Evolutionary conservation across 257 asterid genomes (phyloP), one percentile per base, ranked within the genome.

Genomic region (Dorcoceras hygrometricum): DNA sequence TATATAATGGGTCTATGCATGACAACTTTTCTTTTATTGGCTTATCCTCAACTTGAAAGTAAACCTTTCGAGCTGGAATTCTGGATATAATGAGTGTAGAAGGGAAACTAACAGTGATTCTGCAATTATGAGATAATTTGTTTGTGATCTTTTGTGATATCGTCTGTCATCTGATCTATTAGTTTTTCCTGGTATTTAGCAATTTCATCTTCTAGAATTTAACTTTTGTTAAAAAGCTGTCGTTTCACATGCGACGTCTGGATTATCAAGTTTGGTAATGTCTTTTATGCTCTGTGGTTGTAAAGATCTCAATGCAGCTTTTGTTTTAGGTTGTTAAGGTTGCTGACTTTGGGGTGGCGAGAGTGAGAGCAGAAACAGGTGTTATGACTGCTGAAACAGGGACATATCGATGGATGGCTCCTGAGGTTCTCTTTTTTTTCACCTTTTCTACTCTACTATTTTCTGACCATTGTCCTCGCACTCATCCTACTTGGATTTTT

Each of bases 361-460:
- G 99, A 84, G 99, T 94, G 75, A 90, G 85, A 81, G 84, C 97
- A 56, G 96, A 90, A 76, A 82, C 93, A 26, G 99, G 99, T 63
- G 97, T 94, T 55, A 94, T 94, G 99, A 94, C 99, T 10, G 96
- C 99, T 68, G 99, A 94, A 82, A 94, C 99, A 19, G 99, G 99
- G 75, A 94, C 99, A 0, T 94, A 94, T 61, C 79, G 99, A 72
- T 94, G 99, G 99, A 94, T 94, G 99, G 97, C 99, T 57, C 99
- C 99, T 62, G 99, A 94, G 99, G 99, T 94, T 76, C 60, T 62
- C 61, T 69, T 58, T 27, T 68, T 57, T 34, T 72, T 69, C n/a
- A 36, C 50, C 54, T 60, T 50, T 39, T 34, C 6, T n/a, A 16
- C 22, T 46, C 54, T 16, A 18, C 54, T 0, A 46, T 46, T 46